A percentile compares a stretch with the other conserved stretches of the same genome.
Conservation (phyloP, 1,139 yeast genomes). For the Suhomyces maxii region DNA sequence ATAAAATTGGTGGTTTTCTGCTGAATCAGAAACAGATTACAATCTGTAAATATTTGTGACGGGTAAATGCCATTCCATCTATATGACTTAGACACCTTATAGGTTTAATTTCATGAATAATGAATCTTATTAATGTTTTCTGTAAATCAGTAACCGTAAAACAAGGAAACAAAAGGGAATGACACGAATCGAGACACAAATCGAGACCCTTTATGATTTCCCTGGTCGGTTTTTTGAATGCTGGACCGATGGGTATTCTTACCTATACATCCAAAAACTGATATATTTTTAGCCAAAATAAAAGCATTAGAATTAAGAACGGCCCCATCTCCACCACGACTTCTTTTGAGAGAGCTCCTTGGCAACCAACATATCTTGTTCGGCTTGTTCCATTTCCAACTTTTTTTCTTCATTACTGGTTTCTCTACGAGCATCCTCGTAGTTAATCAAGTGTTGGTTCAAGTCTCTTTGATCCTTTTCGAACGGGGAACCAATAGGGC, state of each 20-base stretch:
- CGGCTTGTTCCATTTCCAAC: slow-evolving; percentile 46
- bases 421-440: slow-evolving; percentile 50
- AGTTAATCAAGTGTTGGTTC: slow-evolving; percentile 39
- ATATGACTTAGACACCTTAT: neutral
- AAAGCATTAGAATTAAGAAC: no score
- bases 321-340: slow-evolving; percentile 21
- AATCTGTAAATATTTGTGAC: no score
- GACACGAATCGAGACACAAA: neutral
- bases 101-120: neutral
- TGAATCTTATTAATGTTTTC: neutral
- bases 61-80: no score
- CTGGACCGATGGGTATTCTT: no score
- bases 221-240: no score
- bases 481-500: slow-evolving; percentile 66
- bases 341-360: slow-evolving; percentile 34
- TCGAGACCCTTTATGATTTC: neutral
- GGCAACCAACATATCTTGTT: slow-evolving; percentile 44
- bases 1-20: no score
- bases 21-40: no score
- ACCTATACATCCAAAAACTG: no score
- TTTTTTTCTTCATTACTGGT: slow-evolving; percentile 47
- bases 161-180: no score
- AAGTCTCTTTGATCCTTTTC: slow-evolving; percentile 33
- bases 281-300: no score
- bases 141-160: no score